phyloP scores from a whole-genome alignment of 768 basidiomycete genomes.

The Exsudoporus frostii region DNA sequence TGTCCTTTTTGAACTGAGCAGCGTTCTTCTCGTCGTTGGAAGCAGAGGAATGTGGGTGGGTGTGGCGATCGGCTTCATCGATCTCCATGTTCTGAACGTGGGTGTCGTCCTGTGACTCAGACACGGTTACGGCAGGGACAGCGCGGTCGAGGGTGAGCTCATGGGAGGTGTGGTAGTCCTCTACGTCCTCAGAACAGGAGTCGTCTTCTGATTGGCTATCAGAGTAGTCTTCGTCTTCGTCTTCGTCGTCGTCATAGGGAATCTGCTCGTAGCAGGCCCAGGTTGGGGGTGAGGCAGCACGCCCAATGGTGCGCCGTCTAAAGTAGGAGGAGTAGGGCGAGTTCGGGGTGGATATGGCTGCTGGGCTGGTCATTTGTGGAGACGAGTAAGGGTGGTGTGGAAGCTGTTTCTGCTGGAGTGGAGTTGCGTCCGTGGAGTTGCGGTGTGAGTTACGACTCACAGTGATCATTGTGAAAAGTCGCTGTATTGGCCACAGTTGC shows the following conservation, averaged over 20 bases:
- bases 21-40: constrained; percentile 35
- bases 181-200: constrained; percentile 74
- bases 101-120: constrained; percentile 42
- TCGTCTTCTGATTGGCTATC: constrained; percentile 51
- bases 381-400: not conserved
- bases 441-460: not conserved
- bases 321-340: constrained; percentile 37
- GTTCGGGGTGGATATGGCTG: constrained; percentile 20
- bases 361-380: constrained; percentile 21
- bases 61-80: constrained; percentile 34
- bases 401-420: not conserved
- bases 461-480: constrained; percentile 20
- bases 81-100: constrained; percentile 53
- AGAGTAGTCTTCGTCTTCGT: constrained; percentile 56
- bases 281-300: constrained; percentile 79
- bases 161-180: constrained; percentile 46
- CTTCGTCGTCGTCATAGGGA: constrained; percentile 61
- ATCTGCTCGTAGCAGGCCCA: constrained; percentile 94
- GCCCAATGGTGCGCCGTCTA: constrained; percentile 69
- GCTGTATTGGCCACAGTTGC: constrained; percentile 6
- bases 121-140: constrained; percentile 15
- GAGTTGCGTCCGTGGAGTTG: not conserved
- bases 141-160: constrained; percentile 31
- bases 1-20: constrained; percentile 49
- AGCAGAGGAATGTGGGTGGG: not conserved